These are phyloP conservation scores for Cytospora schulzeri DNA, from an alignment of 2,329 filamentous ascomycete genomes.

Conservation along the genomic window DNA sequence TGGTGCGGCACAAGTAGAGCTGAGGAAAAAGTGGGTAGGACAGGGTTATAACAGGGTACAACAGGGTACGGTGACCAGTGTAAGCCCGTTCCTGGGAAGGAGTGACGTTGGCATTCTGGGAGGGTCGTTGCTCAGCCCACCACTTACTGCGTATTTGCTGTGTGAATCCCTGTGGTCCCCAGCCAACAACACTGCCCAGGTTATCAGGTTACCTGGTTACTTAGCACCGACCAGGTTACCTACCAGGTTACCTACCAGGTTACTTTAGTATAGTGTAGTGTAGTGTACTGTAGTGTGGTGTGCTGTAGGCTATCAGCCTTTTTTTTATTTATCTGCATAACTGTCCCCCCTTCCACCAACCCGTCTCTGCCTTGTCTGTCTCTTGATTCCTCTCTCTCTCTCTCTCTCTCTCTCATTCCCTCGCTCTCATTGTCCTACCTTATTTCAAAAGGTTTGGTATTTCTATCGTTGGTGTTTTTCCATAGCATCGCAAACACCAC, in stretches of 20 bases:
- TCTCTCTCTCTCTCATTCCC: conserved; percentile 12
- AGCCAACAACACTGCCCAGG: conserved; percentile 17
- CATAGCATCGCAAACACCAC: not conserved
- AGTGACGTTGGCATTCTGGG: conserved; percentile 16
- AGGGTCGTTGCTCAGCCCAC: not conserved
- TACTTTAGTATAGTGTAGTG: no score
- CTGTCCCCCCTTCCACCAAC: conserved; percentile 8
- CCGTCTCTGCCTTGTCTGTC: not conserved
- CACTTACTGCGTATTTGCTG: not conserved
- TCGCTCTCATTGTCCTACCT: conserved; percentile 8
- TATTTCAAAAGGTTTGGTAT: conserved; percentile 7
- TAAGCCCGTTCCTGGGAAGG: conserved; percentile 12
- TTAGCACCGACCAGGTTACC: no score
- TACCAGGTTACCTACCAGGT: no score
- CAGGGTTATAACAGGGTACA: no score
- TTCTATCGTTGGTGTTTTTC: conserved; percentile 13
- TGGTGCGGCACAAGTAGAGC: conserved; percentile 19
- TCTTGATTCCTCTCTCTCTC: conserved; percentile 1
- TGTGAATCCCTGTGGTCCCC: not conserved
- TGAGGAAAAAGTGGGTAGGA: conserved; percentile 17
- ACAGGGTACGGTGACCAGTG: conserved; percentile 8
- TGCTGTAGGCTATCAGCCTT: no score
- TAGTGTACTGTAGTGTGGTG: no score
- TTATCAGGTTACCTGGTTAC: no score
- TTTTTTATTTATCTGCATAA: conserved; percentile 21